These are phyloP conservation scores for Boletales sp. DNA, from an alignment of 768 basidiomycete species.

Conservation along the genomic window DNA sequence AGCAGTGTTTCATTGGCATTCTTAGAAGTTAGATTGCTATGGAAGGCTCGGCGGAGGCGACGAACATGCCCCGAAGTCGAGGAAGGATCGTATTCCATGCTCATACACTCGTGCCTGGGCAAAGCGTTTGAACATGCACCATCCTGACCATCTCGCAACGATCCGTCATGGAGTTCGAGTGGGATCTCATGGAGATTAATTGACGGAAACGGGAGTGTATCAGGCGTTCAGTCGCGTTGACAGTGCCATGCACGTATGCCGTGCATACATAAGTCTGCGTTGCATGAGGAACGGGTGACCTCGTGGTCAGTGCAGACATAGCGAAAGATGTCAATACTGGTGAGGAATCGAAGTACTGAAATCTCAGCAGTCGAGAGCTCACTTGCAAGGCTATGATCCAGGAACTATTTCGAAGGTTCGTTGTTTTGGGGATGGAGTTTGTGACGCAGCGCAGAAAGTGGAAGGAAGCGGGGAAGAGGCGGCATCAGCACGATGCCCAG, in stretches of 20 bases:
- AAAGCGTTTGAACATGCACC: conserved; percentile 2
- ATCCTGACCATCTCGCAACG: background rate
- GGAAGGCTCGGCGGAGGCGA: too few relatives aligned
- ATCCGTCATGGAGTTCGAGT: background rate
- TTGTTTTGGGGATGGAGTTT: conserved; percentile 21
- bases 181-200: conserved; percentile 16
- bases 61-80: too few relatives aligned
- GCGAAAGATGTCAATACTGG: conserved; percentile 28
- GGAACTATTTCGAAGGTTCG: conserved; percentile 21
- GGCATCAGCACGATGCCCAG: conserved; percentile 10
- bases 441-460: conserved; percentile 17
- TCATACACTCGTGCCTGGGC: background rate
- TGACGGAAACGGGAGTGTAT: conserved; percentile 9
- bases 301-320: conserved; percentile 25
- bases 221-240: conserved; percentile 1
- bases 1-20: background rate
- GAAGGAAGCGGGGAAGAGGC: conserved; percentile 12
- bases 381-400: conserved; percentile 11
- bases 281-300: conserved; percentile 13
- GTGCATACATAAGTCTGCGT: conserved; percentile 23
- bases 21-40: too few relatives aligned
- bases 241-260: conserved; percentile 4
- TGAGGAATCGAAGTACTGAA: conserved; percentile 17
- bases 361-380: conserved; percentile 11
- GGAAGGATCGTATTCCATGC: background rate